These are phyloP conservation scores for Blastomyces gilchristii DNA, from an alignment of 2,329 filamentous ascomycete species.

Conservation along the genomic window DNA sequence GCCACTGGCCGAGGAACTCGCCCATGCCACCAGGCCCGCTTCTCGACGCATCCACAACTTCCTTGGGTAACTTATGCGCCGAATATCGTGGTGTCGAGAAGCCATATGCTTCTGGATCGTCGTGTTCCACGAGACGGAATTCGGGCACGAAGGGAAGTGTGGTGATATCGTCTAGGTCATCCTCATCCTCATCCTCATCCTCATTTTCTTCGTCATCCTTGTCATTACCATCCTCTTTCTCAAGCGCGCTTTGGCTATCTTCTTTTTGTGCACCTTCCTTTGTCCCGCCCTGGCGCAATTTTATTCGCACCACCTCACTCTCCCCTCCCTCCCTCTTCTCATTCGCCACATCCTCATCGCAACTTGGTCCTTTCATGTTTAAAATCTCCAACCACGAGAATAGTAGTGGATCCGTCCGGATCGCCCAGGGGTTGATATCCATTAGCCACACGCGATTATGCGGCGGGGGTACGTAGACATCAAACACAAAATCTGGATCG, in stretches of 20 bases:
- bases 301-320: neutral
- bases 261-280: conserved; percentile 17
- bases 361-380: conserved; percentile 43
- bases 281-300: conserved; percentile 3
- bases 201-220: conserved; percentile 20
- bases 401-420: conserved; percentile 74
- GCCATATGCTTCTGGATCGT: conserved; percentile 80
- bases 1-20: conserved; percentile 71
- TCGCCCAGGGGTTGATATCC: conserved; percentile 92
- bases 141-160: conserved; percentile 58
- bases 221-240: conserved; percentile 14
- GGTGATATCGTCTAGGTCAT: conserved; percentile 40
- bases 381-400: conserved; percentile 87
- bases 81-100: conserved; percentile 82
- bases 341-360: conserved; percentile 7
- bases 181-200: conserved; percentile 28
- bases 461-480: conserved; percentile 75
- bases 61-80: conserved; percentile 87
- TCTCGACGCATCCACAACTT: conserved; percentile 64
- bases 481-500: conserved; percentile 76
- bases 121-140: conserved; percentile 67
- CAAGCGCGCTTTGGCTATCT: conserved; percentile 13
- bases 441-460: conserved; percentile 73
- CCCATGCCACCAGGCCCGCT: conserved; percentile 64
- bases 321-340: neutral